These are phyloP conservation scores for Arabis alpina DNA, from an alignment of 345 rosid genomes.

Conservation along the genomic window DNA sequence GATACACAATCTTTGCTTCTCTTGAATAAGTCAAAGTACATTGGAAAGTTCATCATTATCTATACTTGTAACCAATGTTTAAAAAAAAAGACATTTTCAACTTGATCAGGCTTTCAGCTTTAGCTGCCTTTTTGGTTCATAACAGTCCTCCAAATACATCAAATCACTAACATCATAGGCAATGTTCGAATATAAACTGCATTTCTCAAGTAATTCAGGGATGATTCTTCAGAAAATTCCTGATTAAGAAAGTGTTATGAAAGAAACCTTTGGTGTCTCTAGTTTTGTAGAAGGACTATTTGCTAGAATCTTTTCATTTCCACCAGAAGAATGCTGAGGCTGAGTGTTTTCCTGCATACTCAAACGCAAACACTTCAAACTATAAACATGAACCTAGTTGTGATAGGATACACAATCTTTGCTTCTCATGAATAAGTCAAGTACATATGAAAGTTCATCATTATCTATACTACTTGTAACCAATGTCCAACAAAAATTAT, in stretches of 20 bases:
- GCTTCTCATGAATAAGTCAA: too few species aligned
- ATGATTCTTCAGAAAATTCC: neutral
- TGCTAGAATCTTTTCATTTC: constrained; percentile 22
- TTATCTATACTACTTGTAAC: too few species aligned
- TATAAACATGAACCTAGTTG: too few species aligned
- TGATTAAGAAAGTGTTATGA: constrained; percentile 6
- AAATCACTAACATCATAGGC: constrained; percentile 9
- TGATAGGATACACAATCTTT: constrained; percentile 18
- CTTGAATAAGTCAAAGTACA: neutral
- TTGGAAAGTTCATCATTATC: constrained; percentile 1
- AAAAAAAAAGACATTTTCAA: neutral
- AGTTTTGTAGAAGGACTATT: constrained; percentile 17
- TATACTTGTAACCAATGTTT: neutral
- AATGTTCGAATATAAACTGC: constrained; percentile 4
- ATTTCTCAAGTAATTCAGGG: neutral
- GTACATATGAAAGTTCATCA: too few species aligned
- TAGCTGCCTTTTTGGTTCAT: neutral
- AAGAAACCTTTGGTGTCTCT: constrained; percentile 36
- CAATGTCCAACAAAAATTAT: too few species aligned
- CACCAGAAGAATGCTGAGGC: constrained; percentile 36
- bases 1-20: constrained; percentile 16
- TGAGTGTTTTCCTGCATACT: constrained; percentile 29
- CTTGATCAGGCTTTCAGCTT: constrained; percentile 20
- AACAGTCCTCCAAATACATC: constrained; percentile 10
- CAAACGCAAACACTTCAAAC: constrained; percentile 23